phyloP scores from a whole-genome alignment of 108 stramenopile species.

The Cyclotella choctawhatcheeana region DNA sequence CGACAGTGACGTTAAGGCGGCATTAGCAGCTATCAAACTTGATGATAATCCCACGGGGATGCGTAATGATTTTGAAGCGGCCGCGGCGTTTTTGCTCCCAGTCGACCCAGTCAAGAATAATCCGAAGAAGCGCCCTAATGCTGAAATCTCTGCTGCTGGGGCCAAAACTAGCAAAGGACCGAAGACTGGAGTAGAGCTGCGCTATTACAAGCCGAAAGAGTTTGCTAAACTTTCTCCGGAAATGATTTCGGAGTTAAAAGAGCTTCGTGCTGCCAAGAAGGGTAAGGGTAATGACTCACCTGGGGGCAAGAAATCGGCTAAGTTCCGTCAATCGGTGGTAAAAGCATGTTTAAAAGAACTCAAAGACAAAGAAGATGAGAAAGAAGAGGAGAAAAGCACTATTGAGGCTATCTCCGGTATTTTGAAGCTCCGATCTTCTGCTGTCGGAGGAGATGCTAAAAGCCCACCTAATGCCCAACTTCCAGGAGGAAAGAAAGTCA shows the following conservation, averaged over 20 bases:
- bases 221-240: not conserved
- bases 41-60: not conserved
- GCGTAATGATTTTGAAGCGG: not conserved
- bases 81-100: not conserved
- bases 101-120: not conserved
- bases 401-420: not conserved
- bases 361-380: slow-evolving; percentile 3
- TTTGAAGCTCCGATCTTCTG: too few species aligned
- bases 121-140: too few species aligned
- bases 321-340: not conserved
- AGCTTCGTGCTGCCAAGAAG: not conserved
- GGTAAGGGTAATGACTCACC: not conserved
- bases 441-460: too few species aligned
- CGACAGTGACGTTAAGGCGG: not conserved
- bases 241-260: not conserved
- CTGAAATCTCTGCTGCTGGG: not conserved
- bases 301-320: not conserved
- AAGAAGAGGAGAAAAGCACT: not conserved
- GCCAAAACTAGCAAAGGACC: not conserved
- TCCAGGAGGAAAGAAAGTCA: not conserved
- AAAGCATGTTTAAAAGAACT: too few species aligned
- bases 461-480: too few species aligned
- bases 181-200: not conserved
- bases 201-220: not conserved
- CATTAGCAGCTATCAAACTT: not conserved